Conservation (phyloP, 2,329 filamentous ascomycete species). For the Fusarium pseudonygamai region DNA sequence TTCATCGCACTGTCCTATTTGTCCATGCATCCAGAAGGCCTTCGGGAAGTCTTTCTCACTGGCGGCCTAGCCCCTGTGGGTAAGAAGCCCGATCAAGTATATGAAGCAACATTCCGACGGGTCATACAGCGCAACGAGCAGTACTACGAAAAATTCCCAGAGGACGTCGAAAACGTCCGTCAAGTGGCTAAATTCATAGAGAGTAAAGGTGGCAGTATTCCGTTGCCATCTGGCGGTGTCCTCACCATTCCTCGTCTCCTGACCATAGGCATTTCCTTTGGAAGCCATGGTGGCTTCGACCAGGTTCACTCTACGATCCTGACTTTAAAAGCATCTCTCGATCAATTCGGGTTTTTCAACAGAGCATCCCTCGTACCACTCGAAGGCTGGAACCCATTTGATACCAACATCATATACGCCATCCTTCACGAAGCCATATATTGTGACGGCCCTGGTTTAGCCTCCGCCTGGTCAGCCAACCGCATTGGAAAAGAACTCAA, state of each 20-base stretch:
- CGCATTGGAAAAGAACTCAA: conserved; percentile 63
- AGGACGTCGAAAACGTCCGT: conserved; percentile 76
- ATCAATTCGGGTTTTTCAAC: conserved; percentile 79
- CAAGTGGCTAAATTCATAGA: conserved; percentile 72
- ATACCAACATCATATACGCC: conserved; percentile 83
- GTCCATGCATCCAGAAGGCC: conserved; percentile 78
- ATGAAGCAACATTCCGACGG: conserved; percentile 75
- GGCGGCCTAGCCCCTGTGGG: conserved; percentile 85
- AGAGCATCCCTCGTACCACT: conserved; percentile 74
- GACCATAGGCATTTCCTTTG: conserved; percentile 81
- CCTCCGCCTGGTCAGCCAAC: conserved; percentile 80
- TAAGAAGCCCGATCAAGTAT: conserved; percentile 77
- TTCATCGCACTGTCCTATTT: conserved; percentile 88
- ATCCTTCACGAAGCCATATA: conserved; percentile 91
- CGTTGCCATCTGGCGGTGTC: conserved; percentile 75
- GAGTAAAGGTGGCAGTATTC: conserved; percentile 62
- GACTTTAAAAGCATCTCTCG: conserved; percentile 75
- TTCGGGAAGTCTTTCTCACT: conserved; percentile 85
- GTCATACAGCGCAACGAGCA: conserved; percentile 76
- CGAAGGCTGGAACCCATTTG: conserved; percentile 74
- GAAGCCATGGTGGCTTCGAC: conserved; percentile 81
- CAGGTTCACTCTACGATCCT: conserved; percentile 78
- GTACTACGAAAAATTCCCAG: conserved; percentile 87
- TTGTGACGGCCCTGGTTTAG: conserved; percentile 70
- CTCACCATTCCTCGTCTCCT: conserved; percentile 80